phyloP scores from a whole-genome alignment of 129 eudicot species.

The Smallanthus sonchifolius region DNA sequence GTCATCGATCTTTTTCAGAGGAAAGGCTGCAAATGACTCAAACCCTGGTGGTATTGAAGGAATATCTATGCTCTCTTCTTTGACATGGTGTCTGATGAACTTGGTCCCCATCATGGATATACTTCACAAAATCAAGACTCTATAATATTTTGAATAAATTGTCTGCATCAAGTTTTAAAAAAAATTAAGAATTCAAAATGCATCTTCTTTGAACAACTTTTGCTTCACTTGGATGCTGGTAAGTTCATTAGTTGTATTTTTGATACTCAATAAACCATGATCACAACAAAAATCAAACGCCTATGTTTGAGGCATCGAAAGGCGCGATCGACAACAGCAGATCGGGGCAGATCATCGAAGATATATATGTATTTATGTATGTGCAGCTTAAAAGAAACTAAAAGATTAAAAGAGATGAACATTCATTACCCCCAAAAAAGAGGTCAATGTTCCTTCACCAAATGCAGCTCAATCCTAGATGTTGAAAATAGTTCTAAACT shows the following conservation, averaged over 20 bases:
- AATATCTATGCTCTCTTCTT: constrained; percentile 79
- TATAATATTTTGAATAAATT: constrained; percentile 1
- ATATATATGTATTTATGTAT: constrained; percentile 1
- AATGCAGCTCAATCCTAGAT: constrained; percentile 37
- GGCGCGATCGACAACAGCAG: neutral
- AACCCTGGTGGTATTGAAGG: constrained; percentile 94
- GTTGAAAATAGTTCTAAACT: constrained; percentile 15
- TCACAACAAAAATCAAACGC: neutral
- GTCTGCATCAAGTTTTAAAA: constrained; percentile 10
- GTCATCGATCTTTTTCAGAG: constrained; percentile 50
- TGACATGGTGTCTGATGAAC: constrained; percentile 59
- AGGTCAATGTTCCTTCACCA: constrained; percentile 22
- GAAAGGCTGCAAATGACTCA: constrained; percentile 71
- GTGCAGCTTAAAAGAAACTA: constrained; percentile 5
- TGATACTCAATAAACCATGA: neutral
- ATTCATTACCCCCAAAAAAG: constrained; percentile 28
- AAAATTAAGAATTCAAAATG: neutral
- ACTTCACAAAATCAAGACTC: constrained; percentile 5
- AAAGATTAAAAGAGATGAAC: constrained; percentile 7
- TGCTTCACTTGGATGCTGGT: neutral
- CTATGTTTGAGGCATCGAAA: neutral
- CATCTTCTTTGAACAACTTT: neutral
- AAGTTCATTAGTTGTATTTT: neutral
- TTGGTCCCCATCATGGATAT: constrained; percentile 57
- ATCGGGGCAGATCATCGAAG: neutral